phyloP scores from a whole-genome alignment of 352 stramenopile species.

The Phytophthora idaei region DNA sequence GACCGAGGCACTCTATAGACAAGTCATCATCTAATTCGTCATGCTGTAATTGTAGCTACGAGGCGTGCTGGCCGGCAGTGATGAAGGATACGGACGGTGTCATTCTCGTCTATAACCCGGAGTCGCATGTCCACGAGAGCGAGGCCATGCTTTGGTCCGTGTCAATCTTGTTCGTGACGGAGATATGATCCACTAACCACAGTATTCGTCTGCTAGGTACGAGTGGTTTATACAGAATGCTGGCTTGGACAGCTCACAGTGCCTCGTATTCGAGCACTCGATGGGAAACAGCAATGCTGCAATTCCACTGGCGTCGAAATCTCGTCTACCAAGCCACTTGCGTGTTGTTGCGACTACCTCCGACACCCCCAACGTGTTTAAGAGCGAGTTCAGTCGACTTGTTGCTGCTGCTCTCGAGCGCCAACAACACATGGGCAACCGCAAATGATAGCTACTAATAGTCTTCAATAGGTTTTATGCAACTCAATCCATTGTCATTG shows the following conservation, averaged over 20 bases:
- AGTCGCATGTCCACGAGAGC: constrained; percentile 87
- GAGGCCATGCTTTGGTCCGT: constrained; percentile 90
- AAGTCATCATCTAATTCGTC: background rate
- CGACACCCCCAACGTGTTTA: constrained; percentile 71
- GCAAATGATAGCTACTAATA: no score
- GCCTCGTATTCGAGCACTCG: constrained; percentile 81
- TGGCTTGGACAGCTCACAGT: constrained; percentile 64
- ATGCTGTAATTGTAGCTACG: constrained; percentile 54
- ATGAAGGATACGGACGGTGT: constrained; percentile 88
- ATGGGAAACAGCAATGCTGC: constrained; percentile 38
- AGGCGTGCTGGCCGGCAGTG: constrained; percentile 90
- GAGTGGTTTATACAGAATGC: constrained; percentile 90
- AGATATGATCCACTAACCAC: background rate
- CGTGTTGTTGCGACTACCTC: constrained; percentile 58
- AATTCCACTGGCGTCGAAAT: constrained; percentile 40
- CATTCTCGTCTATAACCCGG: constrained; percentile 91
- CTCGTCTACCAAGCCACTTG: constrained; percentile 48
- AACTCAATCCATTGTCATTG: background rate
- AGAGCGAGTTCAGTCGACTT: constrained; percentile 72
- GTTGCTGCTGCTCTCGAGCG: constrained; percentile 19
- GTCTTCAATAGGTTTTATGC: background rate
- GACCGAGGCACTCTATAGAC: background rate
- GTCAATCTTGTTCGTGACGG: background rate
- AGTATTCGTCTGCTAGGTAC: constrained; percentile 46
- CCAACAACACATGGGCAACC: no score